These are phyloP conservation scores for Cyberlindnera suaveolens DNA, from an alignment of 805 yeast species.

Conservation along the genomic window DNA sequence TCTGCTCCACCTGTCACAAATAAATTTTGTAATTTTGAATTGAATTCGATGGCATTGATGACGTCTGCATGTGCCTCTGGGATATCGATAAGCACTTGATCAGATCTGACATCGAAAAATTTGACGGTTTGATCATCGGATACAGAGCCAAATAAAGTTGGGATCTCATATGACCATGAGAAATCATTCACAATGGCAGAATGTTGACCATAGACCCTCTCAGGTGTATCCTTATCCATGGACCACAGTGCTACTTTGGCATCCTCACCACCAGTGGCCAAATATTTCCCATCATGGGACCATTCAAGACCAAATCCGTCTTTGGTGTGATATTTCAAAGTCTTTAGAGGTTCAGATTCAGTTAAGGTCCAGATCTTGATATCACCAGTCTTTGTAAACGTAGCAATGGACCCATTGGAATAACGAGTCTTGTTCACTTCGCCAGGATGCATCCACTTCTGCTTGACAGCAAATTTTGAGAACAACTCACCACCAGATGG, in stretches of 20 bases:
- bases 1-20: slow-evolving; percentile 79
- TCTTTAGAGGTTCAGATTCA: slow-evolving; percentile 17
- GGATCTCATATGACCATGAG: slow-evolving; percentile 43
- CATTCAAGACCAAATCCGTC: slow-evolving; percentile 75
- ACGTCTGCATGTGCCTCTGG: slow-evolving; percentile 49
- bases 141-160: slow-evolving; percentile 57
- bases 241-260: slow-evolving; percentile 67
- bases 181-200: slow-evolving; percentile 60
- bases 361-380: slow-evolving; percentile 36
- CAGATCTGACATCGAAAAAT: slow-evolving; percentile 50
- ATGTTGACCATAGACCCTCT: slow-evolving; percentile 41
- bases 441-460: slow-evolving; percentile 46
- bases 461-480: slow-evolving; percentile 32
- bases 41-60: slow-evolving; percentile 66
- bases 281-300: slow-evolving; percentile 40
- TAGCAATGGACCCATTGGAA: slow-evolving; percentile 24
- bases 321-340: slow-evolving; percentile 47
- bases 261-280: slow-evolving; percentile 66
- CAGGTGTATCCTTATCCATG: slow-evolving; percentile 42
- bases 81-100: slow-evolving; percentile 30
- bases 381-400: slow-evolving; percentile 34
- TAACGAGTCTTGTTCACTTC: slow-evolving; percentile 60
- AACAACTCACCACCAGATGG: slow-evolving; percentile 25
- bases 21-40: slow-evolving; percentile 44
- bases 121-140: slow-evolving; percentile 62